A percentile compares a stretch with the other conserved stretches of the same genome.
Conservation (phyloP, 192 early-diverging fungal species). For the Coemansia sp. region DNA sequence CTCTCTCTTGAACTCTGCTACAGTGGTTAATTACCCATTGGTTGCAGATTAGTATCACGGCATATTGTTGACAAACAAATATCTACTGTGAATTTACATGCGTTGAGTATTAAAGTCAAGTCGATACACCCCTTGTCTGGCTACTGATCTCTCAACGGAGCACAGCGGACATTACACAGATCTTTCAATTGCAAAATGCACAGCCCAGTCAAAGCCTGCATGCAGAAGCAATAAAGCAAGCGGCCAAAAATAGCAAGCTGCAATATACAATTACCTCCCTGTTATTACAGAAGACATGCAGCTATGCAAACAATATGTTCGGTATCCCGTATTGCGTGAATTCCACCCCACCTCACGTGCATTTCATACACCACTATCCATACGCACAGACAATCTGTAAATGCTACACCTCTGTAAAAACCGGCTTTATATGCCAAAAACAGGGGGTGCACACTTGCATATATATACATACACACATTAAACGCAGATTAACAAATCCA, state of each 20-base stretch:
- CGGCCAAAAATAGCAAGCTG: background rate
- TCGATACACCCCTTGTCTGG: background rate
- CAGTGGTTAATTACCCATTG: background rate
- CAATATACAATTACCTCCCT: background rate
- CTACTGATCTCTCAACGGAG: background rate
- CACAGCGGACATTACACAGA: background rate
- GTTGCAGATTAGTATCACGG: background rate
- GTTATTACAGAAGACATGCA: background rate
- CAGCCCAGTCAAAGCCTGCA: background rate
- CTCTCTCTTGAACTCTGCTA: conserved; percentile 39
- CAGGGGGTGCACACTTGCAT: conserved; percentile 2
- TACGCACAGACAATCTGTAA: background rate
- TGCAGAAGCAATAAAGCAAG: background rate
- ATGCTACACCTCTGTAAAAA: background rate
- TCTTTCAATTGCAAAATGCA: background rate
- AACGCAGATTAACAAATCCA: background rate
- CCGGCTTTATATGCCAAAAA: background rate
- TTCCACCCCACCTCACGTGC: too few species aligned
- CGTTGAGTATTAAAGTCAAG: background rate
- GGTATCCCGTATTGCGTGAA: background rate
- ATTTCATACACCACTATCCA: background rate
- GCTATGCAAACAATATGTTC: background rate
- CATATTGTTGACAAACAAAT: background rate
- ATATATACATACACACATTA: conserved; percentile 8
- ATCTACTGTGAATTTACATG: background rate